Evolutionary conservation across 371 early-diverging fungal genomes (phyloP).

Genomic region (Rhizopus delemar): DNA sequence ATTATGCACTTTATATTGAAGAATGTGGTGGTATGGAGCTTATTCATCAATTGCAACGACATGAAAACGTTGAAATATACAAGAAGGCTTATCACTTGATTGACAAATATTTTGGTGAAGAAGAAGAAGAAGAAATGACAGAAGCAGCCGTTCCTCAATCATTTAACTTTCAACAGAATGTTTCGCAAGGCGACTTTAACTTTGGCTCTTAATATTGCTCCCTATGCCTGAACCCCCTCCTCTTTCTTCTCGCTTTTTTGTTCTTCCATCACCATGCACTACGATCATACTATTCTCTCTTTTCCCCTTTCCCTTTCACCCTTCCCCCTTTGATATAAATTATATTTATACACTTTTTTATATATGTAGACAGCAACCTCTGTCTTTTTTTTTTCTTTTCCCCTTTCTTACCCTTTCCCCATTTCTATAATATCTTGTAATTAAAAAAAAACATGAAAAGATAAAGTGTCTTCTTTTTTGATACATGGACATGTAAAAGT

Average conservation of each 20-base stretch:
- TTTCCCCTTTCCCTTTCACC: not conserved
- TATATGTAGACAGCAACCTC: no score
- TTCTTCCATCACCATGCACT: no score
- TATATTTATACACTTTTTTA: no score
- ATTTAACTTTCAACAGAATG: conserved; percentile 23
- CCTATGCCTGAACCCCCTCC: no score
- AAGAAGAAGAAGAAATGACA: conserved; percentile 63
- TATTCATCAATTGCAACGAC: conserved; percentile 87
- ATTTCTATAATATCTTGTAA: not conserved
- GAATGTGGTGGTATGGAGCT: conserved; percentile 91
- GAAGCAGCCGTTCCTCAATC: conserved; percentile 9
- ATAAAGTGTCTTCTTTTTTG: no score
- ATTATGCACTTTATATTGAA: conserved; percentile 83
- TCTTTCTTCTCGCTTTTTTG: no score
- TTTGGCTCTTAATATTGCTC: conserved; percentile 14
- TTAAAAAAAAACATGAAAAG: no score
- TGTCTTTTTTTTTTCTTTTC: no score
- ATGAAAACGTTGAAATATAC: conserved; percentile 93
- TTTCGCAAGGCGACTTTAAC: conserved; percentile 31
- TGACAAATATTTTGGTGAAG: conserved; percentile 91
- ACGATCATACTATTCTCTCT: not conserved
- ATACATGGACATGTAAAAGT: not conserved
- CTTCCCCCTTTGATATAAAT: no score
- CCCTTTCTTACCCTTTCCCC: not conserved
- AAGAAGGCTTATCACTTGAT: conserved; percentile 89